Percentiles rank a stretch among this genome's conserved stretches.
Conservation (phyloP, 129 eudicot species). For the Escallonia rubra region DNA sequence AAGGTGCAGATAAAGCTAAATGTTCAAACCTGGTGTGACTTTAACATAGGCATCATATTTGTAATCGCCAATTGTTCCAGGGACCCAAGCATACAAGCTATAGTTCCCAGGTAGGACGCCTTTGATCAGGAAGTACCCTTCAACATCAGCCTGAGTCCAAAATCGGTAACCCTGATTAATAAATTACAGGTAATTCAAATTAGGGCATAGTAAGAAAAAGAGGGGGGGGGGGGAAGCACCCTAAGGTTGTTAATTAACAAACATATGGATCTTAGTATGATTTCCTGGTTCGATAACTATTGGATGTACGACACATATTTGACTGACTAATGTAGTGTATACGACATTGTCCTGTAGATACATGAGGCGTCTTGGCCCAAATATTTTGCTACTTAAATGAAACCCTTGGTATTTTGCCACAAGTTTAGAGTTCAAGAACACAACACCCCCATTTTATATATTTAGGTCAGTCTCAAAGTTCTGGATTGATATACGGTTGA, state of each 20-base stretch:
- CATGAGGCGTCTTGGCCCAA: too few species aligned
- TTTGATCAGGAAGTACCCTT: constrained; percentile 15
- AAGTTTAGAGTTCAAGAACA: too few species aligned
- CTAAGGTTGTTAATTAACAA: neutral
- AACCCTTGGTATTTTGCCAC: too few species aligned
- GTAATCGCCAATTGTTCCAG: constrained; percentile 33
- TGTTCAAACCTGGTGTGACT: constrained; percentile 18
- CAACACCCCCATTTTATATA: too few species aligned
- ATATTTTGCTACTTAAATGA: too few species aligned
- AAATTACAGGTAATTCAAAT: neutral
- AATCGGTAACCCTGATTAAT: constrained; percentile 24
- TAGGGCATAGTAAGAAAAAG: too few species aligned
- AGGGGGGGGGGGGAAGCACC: neutral
- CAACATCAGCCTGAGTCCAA: constrained; percentile 17
- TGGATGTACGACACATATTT: too few species aligned
- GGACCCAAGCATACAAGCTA: constrained; percentile 32
- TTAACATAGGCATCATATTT: constrained; percentile 5
- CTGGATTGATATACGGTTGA: too few species aligned
- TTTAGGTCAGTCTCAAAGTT: too few species aligned
- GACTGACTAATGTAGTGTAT: too few species aligned
- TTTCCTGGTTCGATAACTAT: neutral
- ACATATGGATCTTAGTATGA: neutral
- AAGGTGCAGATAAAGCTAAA: too few species aligned
- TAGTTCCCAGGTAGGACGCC: constrained; percentile 21
- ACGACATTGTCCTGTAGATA: too few species aligned